Percentiles rank a stretch among this genome's conserved stretches.
Evolutionary conservation across 2,329 filamentous ascomycete species (phyloP).

Genomic region (Pestalotiopsis sp.): DNA sequence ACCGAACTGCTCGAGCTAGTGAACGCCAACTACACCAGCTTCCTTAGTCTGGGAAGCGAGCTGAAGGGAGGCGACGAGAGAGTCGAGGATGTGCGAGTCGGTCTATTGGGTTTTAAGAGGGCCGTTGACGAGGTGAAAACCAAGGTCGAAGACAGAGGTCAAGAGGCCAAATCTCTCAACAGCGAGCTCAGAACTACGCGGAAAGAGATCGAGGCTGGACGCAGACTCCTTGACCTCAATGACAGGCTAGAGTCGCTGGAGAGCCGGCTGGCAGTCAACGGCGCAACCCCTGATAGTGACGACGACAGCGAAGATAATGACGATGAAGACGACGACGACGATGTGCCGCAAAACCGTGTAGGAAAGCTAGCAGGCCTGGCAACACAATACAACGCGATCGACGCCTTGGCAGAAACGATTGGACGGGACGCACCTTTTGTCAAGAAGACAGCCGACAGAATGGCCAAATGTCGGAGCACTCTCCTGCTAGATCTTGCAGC

Average conservation of each 20-base stretch:
- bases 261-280: conserved; percentile 58
- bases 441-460: conserved; percentile 52
- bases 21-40: conserved; percentile 92
- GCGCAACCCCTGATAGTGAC: conserved; percentile 30
- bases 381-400: conserved; percentile 44
- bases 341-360: conserved; percentile 47
- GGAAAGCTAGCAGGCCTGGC: conserved; percentile 47
- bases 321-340: conserved; percentile 26
- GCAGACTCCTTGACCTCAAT: conserved; percentile 68
- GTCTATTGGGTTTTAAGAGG: conserved; percentile 80
- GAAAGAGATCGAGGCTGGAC: conserved; percentile 60
- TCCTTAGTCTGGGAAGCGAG: conserved; percentile 79
- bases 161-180: conserved; percentile 64
- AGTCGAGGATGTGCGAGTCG: conserved; percentile 86
- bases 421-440: conserved; percentile 52
- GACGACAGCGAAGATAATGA: conserved; percentile 37
- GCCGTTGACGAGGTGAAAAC: conserved; percentile 76
- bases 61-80: conserved; percentile 87
- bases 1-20: conserved; percentile 91
- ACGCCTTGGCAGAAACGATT: conserved; percentile 43
- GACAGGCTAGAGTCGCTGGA: conserved; percentile 66
- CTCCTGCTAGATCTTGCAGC: conserved; percentile 57
- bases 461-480: conserved; percentile 56
- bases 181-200: conserved; percentile 68
- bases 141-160: conserved; percentile 63